Evolutionary conservation across 768 basidiomycete species (phyloP).

Genomic region (Phanerodontia chrysosporium): DNA sequence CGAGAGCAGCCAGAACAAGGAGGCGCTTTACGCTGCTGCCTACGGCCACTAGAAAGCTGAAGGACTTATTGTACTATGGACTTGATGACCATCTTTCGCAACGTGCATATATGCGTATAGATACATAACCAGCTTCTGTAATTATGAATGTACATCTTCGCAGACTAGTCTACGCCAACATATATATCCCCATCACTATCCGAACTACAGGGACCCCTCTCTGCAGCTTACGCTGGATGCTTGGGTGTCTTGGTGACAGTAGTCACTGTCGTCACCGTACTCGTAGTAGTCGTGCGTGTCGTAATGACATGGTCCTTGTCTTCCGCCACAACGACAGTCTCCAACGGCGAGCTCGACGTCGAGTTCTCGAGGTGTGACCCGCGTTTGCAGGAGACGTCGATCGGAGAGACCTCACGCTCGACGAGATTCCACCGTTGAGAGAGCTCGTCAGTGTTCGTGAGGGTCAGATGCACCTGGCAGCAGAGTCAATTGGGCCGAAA

Average conservation of each 20-base stretch:
- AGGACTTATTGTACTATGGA: too few relatives aligned
- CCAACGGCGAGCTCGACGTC: conserved; percentile 6
- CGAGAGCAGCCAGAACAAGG: conserved; percentile 36
- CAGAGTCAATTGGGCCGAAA: not conserved
- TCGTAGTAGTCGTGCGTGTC: conserved; percentile 26
- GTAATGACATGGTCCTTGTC: conserved; percentile 19
- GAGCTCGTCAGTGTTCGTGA: conserved; percentile 10
- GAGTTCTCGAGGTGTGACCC: not conserved
- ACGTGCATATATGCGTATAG: not conserved
- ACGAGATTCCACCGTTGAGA: conserved; percentile 22
- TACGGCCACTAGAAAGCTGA: not conserved
- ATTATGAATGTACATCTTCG: not conserved
- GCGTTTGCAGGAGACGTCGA: not conserved
- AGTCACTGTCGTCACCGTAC: conserved; percentile 22
- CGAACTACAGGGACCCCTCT: not conserved
- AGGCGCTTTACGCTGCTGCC: conserved; percentile 26
- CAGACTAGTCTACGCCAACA: too few relatives aligned
- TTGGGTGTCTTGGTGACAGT: conserved; percentile 17
- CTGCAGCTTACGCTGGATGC: not conserved
- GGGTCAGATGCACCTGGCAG: conserved; percentile 19
- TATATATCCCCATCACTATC: not conserved
- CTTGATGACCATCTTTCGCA: too few relatives aligned
- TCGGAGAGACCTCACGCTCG: conserved; percentile 5
- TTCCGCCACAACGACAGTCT: conserved; percentile 22
- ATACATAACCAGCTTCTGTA: not conserved